A percentile compares a stretch with the other conserved stretches of the same genome.
These are phyloP conservation scores for Salix caprea DNA, from an alignment of 345 rosid species.

Conservation along the genomic window DNA sequence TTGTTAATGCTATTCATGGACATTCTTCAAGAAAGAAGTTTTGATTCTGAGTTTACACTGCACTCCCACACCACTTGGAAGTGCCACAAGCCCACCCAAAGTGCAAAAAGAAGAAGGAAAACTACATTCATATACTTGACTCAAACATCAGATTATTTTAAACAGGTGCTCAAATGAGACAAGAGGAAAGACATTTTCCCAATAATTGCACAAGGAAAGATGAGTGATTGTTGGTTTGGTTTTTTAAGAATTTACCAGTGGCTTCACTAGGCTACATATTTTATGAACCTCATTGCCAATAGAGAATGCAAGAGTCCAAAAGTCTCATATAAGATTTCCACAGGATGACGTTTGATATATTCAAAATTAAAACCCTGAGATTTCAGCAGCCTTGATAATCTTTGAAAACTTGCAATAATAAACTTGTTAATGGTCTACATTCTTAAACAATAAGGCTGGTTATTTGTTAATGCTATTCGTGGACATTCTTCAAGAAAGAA, in stretches of 20 bases:
- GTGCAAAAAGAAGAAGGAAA: slow-evolving; percentile 1
- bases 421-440: neutral
- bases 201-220: neutral
- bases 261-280: slow-evolving; percentile 25
- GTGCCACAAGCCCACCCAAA: neutral
- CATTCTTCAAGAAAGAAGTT: neutral
- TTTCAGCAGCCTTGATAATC: neutral
- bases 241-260: slow-evolving; percentile 45
- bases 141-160: neutral
- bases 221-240: neutral
- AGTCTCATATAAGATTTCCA: neutral
- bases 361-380: neutral
- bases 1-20: neutral
- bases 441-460: neutral
- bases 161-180: neutral
- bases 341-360: neutral
- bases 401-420: neutral
- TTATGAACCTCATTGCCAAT: slow-evolving; percentile 43
- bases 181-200: neutral
- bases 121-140: neutral
- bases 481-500: neutral
- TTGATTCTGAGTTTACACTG: neutral
- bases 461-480: neutral
- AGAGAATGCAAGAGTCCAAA: too few species aligned
- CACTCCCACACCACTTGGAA: neutral